phyloP scores from a whole-genome alignment of 129 eudicot species.

The Escallonia rubra region DNA sequence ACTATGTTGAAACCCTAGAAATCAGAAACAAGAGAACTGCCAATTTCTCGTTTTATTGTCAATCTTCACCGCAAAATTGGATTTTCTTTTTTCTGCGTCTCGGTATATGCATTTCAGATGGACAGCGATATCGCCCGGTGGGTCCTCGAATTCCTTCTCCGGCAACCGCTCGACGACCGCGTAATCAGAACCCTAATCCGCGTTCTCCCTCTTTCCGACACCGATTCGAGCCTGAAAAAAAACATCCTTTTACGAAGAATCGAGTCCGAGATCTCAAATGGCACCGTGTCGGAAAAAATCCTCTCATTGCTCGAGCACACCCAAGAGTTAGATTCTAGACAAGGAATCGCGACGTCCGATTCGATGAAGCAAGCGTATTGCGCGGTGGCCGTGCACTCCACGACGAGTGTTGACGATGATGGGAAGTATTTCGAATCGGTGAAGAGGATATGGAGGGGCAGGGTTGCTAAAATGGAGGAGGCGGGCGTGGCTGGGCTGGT shows the following conservation, averaged over 20 bases:
- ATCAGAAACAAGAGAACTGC: no score
- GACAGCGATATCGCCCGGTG: conserved; percentile 52
- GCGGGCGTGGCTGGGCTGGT: conserved; percentile 30
- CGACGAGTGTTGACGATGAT: conserved; percentile 25
- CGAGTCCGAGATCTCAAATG: conserved; percentile 24
- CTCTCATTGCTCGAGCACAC: conserved; percentile 48
- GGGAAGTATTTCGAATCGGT: conserved; percentile 27
- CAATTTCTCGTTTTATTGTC: no score
- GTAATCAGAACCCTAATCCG: conserved; percentile 24
- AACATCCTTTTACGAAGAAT: conserved; percentile 39
- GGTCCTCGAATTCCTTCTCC: conserved; percentile 62
- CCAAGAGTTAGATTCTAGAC: conserved; percentile 34
- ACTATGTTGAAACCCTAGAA: no score
- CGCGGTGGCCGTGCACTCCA: conserved; percentile 52
- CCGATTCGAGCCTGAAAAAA: conserved; percentile 30
- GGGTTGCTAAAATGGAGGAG: conserved; percentile 44
- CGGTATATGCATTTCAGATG: conserved; percentile 22
- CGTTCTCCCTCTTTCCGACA: conserved; percentile 41
- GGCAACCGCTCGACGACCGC: conserved; percentile 37
- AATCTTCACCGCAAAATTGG: conserved; percentile 4
- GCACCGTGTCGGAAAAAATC: conserved; percentile 23
- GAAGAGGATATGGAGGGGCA: conserved; percentile 56
- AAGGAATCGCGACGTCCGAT: conserved; percentile 23
- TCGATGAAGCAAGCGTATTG: conserved; percentile 59
- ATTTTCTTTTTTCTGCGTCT: background rate